Percentiles rank a stretch among this genome's conserved stretches.
phyloP scores from a whole-genome alignment of 176 grass and related monocot species.

The Pharus latifolius region DNA sequence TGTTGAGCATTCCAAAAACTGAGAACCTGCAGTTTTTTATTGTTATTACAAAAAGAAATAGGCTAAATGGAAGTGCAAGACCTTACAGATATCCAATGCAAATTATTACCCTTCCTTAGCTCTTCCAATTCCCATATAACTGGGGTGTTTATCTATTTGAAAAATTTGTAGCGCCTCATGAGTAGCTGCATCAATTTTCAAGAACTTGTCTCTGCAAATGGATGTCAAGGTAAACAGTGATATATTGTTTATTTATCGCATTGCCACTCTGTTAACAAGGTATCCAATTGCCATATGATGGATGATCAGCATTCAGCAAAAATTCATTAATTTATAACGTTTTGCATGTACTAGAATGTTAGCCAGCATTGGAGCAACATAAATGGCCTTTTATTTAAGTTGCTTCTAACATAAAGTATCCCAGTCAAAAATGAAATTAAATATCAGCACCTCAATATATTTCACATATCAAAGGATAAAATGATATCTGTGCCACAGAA shows the following conservation, averaged over 20 bases:
- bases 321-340: background rate
- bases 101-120: conserved; percentile 87
- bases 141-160: conserved; percentile 95
- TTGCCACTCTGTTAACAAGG: background rate
- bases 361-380: background rate
- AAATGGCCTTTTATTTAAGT: background rate
- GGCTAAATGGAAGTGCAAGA: conserved; percentile 5
- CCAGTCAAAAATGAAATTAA: background rate
- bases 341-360: background rate
- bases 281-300: background rate
- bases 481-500: conserved; percentile 81
- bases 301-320: background rate
- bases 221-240: conserved; percentile 47
- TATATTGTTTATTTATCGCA: background rate
- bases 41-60: conserved; percentile 16
- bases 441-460: conserved; percentile 4
- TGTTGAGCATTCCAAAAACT: conserved; percentile 95
- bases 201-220: conserved; percentile 69
- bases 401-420: background rate
- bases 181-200: conserved; percentile 91
- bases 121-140: conserved; percentile 96
- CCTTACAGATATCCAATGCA: background rate
- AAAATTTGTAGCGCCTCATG: conserved; percentile 94
- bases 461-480: conserved; percentile 59
- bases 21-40: conserved; percentile 63